phyloP scores from a whole-genome alignment of 2,329 filamentous ascomycete species.

The Thermoascus crustaceus region DNA sequence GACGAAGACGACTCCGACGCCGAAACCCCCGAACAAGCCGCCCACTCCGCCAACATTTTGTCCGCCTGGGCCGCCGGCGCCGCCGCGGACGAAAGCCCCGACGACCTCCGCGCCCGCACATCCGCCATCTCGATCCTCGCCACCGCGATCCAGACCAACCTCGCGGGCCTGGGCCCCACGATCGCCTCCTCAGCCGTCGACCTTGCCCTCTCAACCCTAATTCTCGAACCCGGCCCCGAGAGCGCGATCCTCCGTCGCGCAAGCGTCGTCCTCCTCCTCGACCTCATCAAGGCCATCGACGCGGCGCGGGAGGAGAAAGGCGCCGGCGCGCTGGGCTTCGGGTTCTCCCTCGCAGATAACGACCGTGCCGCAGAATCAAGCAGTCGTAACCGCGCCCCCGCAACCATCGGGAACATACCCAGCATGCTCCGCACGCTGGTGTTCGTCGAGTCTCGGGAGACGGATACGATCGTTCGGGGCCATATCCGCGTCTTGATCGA shows the following conservation, averaged over 20 bases:
- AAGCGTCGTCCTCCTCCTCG: slow-evolving; percentile 32
- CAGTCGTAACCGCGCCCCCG: slow-evolving; percentile 6
- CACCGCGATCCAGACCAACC: slow-evolving; percentile 33
- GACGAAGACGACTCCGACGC: slow-evolving; percentile 24
- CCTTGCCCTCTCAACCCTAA: slow-evolving; percentile 32
- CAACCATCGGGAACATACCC: slow-evolving; percentile 32
- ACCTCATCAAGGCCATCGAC: slow-evolving; percentile 34
- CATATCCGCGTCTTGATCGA: slow-evolving; percentile 34
- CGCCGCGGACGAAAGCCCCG: slow-evolving; percentile 29
- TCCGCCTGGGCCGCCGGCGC: slow-evolving; percentile 35
- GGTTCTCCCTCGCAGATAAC: slow-evolving; percentile 29
- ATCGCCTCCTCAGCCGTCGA: slow-evolving; percentile 31
- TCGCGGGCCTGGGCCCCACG: slow-evolving; percentile 28
- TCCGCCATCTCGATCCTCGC: slow-evolving; percentile 38
- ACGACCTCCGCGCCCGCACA: slow-evolving; percentile 35
- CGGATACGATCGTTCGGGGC: slow-evolving; percentile 31
- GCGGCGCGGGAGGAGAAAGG: slow-evolving; percentile 22
- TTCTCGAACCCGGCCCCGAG: slow-evolving; percentile 27
- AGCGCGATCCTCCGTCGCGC: slow-evolving; percentile 36
- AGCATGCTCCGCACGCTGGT: slow-evolving; percentile 28
- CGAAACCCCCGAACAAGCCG: slow-evolving; percentile 27
- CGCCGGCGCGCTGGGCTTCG: slow-evolving; percentile 28
- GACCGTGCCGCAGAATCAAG: neutral
- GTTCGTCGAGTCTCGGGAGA: slow-evolving; percentile 32
- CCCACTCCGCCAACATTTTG: slow-evolving; percentile 28